Percentiles rank a stretch among this genome's conserved stretches.
phyloP scores from a whole-genome alignment of 345 rosid genomes.

The Diplotaxis tenuifolia region DNA sequence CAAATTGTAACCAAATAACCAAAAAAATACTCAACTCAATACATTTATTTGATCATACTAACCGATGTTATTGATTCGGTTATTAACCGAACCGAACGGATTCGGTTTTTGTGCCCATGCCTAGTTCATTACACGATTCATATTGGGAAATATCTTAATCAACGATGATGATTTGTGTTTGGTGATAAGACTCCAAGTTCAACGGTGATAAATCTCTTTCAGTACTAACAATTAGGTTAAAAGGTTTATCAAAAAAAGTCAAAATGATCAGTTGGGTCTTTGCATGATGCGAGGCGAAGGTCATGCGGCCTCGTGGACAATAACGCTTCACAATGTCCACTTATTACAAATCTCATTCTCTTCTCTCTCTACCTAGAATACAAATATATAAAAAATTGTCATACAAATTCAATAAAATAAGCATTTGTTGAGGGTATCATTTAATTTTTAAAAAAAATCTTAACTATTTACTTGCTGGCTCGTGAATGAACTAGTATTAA shows the following conservation, averaged over 20 bases:
- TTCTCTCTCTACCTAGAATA: slow-evolving; percentile 10
- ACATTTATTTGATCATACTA: no score
- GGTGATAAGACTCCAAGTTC: slow-evolving; percentile 26
- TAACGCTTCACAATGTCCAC: slow-evolving; percentile 40
- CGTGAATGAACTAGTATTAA: slow-evolving; percentile 34
- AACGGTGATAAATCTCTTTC: slow-evolving; percentile 23
- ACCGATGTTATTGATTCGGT: no score
- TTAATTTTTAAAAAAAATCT: background rate
- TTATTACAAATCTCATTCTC: slow-evolving; percentile 21
- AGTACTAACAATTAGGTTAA: background rate
- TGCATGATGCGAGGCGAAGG: slow-evolving; percentile 43
- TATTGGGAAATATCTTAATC: background rate
- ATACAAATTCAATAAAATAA: slow-evolving; percentile 25
- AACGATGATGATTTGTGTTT: background rate
- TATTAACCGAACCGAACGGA: no score
- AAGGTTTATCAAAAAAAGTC: slow-evolving; percentile 10
- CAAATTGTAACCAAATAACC: no score
- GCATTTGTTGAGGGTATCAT: slow-evolving; percentile 13
- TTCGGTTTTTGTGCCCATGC: no score
- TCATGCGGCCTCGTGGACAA: slow-evolving; percentile 41
- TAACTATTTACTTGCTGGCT: slow-evolving; percentile 33
- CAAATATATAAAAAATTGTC: background rate
- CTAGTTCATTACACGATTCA: no score
- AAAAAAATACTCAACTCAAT: no score
- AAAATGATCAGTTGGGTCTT: slow-evolving; percentile 29